Conservation (phyloP, 2,329 filamentous ascomycete genomes). For the Cladosporium cucumerinum region DNA sequence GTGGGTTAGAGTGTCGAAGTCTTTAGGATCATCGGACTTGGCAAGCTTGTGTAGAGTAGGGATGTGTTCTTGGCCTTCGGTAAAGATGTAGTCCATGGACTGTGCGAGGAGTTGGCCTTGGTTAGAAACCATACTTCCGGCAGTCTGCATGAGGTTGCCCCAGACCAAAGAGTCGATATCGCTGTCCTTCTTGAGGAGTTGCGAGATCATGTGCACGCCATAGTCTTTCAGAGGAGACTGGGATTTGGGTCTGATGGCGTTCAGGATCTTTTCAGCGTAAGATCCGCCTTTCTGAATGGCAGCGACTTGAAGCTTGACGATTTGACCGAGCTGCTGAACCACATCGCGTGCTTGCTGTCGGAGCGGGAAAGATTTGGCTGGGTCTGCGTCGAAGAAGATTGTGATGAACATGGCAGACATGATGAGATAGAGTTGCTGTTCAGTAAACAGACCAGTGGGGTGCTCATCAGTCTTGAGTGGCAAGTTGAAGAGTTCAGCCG, state of each 20-base stretch:
- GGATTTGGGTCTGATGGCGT: slow-evolving; percentile 36
- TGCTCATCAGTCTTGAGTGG: slow-evolving; percentile 54
- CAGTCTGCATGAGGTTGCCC: slow-evolving; percentile 57
- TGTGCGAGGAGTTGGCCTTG: slow-evolving; percentile 58
- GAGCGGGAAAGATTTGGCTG: slow-evolving; percentile 51
- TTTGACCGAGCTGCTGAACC: slow-evolving; percentile 48
- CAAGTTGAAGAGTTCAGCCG: slow-evolving; percentile 52
- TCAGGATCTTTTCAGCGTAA: slow-evolving; percentile 40
- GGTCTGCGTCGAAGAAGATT: slow-evolving; percentile 55
- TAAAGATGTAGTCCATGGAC: slow-evolving; percentile 56
- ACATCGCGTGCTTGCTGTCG: slow-evolving; percentile 48
- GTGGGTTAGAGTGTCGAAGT: slow-evolving; percentile 49
- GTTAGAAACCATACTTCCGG: slow-evolving; percentile 54
- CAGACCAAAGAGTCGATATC: slow-evolving; percentile 52
- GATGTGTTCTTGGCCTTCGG: slow-evolving; percentile 47
- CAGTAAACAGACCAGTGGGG: slow-evolving; percentile 51
- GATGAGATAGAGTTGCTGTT: slow-evolving; percentile 53
- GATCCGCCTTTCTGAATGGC: slow-evolving; percentile 41
- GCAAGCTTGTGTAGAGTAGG: slow-evolving; percentile 49
- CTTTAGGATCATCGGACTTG: slow-evolving; percentile 42
- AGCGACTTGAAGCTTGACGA: slow-evolving; percentile 49
- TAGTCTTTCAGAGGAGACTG: slow-evolving; percentile 48
- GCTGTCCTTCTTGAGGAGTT: slow-evolving; percentile 47
- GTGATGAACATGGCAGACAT: slow-evolving; percentile 52
- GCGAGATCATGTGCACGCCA: slow-evolving; percentile 55